Conservation (phyloP, 306 rosid species). For the Inga laurina region DNA sequence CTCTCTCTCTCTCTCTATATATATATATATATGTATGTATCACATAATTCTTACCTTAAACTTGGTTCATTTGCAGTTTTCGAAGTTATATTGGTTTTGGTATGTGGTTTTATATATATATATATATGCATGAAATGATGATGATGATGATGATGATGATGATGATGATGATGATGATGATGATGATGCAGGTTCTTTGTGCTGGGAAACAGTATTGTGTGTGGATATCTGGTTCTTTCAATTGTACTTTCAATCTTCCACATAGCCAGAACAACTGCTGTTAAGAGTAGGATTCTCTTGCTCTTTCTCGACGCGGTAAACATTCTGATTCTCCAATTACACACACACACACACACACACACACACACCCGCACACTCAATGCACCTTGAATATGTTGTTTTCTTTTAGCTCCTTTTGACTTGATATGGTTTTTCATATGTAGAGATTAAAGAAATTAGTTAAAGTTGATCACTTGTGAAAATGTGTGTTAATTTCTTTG, state of each 20-base stretch:
- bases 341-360: no score
- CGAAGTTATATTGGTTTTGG: neutral
- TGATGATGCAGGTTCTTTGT: slow-evolving; percentile 59
- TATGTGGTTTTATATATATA: no score
- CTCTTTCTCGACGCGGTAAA: slow-evolving; percentile 64
- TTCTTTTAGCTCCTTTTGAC: no score
- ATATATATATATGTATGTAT: no score
- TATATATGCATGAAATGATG: neutral
- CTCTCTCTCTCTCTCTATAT: neutral
- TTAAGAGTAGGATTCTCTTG: slow-evolving; percentile 47
- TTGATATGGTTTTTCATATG: no score
- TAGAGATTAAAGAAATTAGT: no score
- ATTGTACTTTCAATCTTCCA: slow-evolving; percentile 53
- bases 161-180: neutral
- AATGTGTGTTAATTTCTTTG: no score
- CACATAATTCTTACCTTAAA: no score
- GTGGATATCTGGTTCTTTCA: slow-evolving; percentile 64
- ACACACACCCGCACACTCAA: no score
- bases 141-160: neutral
- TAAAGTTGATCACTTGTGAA: no score
- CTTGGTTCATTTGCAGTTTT: no score
- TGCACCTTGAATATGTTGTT: no score
- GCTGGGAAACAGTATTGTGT: slow-evolving; percentile 56
- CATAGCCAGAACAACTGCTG: slow-evolving; percentile 45
- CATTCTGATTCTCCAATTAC: neutral